Base-by-base conservation (phyloP, 257 asterid genomes). In the Solanum arcanum region DNA sequence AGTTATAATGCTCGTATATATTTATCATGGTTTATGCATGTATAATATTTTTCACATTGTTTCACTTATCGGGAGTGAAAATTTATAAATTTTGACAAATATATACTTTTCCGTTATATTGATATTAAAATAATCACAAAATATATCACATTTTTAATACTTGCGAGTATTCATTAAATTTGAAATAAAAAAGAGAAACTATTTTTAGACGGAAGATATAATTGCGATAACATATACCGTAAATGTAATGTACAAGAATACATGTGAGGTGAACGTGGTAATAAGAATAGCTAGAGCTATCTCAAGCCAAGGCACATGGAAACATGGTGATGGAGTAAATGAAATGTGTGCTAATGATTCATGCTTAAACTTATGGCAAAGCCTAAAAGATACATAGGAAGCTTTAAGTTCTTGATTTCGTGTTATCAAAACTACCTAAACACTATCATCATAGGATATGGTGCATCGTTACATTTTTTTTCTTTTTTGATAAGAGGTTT, bases 301-400 rank as follows among this genome's bases (percentile, higher is more conserved):
- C 41, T 84, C 78, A 64, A 73, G 47, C 16, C 20, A 73, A 39
- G 81, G 81, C 87, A 84, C 87, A 84, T 68, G 87, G 60, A 68
- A 49, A 81, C 85, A 49, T 81, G 85, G 85, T 12, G 73, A 84
- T 84, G 81, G 78, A 84, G 78, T 84, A 84, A 70, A 70, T 70
- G 78, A 44, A 70, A 42, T 84, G 66, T 41, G 52, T 23, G 37
- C 39, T 42, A 18, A 70, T 84, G 64, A 39, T 84, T 84, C 64
- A 66, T 84, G 41, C 78, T 84, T 84, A 42, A 18, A 42, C 21
- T 84, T 47, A 42, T 66, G 31, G 87, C 87, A 68, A 84, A 84
- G 27, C 39, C 87, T 66, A 42, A 84, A 84, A 33, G 21, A 39
- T 66, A 41, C n/a, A 62, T 1, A 46, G 84, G 39, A 12, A 41